These are phyloP conservation scores for Hibiscus trionum DNA, from an alignment of 345 rosid species.

Conservation along the genomic window DNA sequence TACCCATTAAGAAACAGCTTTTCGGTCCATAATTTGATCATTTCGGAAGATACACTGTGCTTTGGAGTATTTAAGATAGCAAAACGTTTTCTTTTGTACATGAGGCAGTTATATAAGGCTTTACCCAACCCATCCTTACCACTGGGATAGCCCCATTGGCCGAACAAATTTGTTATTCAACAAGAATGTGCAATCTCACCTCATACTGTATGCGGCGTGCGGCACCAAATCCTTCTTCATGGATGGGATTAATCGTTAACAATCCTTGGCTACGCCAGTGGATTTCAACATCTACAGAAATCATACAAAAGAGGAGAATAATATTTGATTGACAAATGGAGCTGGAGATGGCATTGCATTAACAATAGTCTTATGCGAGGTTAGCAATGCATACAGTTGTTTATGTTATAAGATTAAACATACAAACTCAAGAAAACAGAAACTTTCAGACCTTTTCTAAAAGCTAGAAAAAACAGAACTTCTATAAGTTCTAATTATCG, in stretches of 20 bases:
- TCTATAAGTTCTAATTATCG: not conserved
- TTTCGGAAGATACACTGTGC: not conserved
- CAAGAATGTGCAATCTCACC: conserved; percentile 26
- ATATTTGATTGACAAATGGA: not conserved
- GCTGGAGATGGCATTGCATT: not conserved
- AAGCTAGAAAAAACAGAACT: not conserved
- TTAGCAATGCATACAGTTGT: not conserved
- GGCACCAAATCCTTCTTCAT: conserved; percentile 52
- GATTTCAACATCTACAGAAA: conserved; percentile 58
- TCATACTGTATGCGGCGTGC: conserved; percentile 52
- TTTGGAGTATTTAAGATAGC: not conserved
- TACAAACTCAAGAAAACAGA: not conserved
- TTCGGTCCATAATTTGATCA: not conserved
- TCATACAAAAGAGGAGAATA: not conserved
- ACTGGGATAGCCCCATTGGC: too few species aligned
- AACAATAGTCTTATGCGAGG: not conserved
- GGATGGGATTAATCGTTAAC: conserved; percentile 38
- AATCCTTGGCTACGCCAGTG: conserved; percentile 40
- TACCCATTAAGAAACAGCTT: too few species aligned
- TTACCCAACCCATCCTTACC: too few species aligned
- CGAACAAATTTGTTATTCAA: too few species aligned
- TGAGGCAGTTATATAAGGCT: too few species aligned
- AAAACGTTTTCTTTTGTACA: not conserved
- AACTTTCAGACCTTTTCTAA: not conserved
- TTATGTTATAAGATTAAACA: too few species aligned